These are phyloP conservation scores for Rhazya stricta DNA, from an alignment of 257 asterid species.

Conservation along the genomic window DNA sequence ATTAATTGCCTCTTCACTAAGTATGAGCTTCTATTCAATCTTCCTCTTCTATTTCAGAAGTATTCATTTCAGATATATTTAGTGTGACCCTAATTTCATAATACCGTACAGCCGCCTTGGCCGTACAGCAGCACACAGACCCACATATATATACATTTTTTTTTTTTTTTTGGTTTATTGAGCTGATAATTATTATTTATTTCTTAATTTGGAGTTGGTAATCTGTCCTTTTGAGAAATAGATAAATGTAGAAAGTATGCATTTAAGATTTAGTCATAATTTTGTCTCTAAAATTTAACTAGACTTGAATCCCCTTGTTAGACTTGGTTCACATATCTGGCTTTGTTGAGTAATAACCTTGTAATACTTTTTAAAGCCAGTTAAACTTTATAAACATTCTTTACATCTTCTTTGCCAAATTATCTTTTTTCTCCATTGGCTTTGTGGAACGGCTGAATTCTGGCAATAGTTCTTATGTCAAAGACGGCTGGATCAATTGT, in stretches of 20 bases:
- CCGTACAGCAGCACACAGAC: too few relatives aligned
- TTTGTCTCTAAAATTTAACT: background rate
- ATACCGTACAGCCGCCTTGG: too few relatives aligned
- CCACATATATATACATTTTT: too few relatives aligned
- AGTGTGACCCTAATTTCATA: background rate
- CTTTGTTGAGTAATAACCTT: background rate
- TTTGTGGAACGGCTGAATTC: slow-evolving; percentile 31
- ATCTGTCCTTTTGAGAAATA: background rate
- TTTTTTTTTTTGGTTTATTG: background rate
- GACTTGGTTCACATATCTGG: background rate
- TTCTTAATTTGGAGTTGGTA: slow-evolving; percentile 1
- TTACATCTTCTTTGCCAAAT: background rate
- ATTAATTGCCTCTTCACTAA: background rate
- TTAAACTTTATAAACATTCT: background rate
- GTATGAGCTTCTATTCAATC: background rate
- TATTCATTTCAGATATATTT: background rate
- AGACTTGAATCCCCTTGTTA: background rate
- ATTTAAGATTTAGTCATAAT: background rate
- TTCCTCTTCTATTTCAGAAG: background rate
- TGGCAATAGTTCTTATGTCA: slow-evolving; percentile 82
- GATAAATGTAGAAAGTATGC: background rate
- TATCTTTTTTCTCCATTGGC: slow-evolving; percentile 11
- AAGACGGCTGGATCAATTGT: slow-evolving; percentile 98
- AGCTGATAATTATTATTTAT: background rate
- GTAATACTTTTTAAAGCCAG: background rate